A percentile compares a stretch with the other conserved stretches of the same genome.
Conservation (phyloP, 345 rosid species). For the Populus simonii region DNA sequence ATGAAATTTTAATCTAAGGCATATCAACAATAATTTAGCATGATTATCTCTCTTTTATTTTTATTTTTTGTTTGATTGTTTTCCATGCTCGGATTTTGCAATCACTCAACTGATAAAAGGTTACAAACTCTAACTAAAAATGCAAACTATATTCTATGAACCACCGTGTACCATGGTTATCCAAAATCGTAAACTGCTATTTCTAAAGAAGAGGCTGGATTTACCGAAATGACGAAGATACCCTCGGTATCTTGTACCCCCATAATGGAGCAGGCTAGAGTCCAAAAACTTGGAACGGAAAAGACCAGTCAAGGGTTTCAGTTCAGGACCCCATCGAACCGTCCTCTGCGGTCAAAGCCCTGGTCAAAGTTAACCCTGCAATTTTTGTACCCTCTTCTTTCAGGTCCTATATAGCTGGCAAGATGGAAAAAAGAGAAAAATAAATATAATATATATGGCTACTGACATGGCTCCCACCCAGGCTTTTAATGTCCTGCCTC, state of each 20-base stretch:
- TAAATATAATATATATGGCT: background rate
- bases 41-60: too few species aligned
- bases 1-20: too few species aligned
- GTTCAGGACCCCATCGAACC: slow-evolving; percentile 15
- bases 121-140: too few species aligned
- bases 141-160: background rate
- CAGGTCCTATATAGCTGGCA: slow-evolving; percentile 33
- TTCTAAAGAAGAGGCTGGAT: background rate
- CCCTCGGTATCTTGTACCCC: background rate
- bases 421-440: background rate
- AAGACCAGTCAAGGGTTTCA: slow-evolving; percentile 23
- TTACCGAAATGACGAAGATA: background rate
- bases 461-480: slow-evolving; percentile 13
- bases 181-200: background rate
- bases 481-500: slow-evolving; percentile 11
- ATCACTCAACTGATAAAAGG: too few species aligned
- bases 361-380: slow-evolving; percentile 26
- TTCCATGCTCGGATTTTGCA: too few species aligned
- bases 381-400: slow-evolving; percentile 2
- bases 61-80: too few species aligned
- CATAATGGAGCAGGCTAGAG: slow-evolving; percentile 27
- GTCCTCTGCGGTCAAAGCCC: slow-evolving; percentile 30
- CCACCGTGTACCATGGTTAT: background rate
- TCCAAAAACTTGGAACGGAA: slow-evolving; percentile 34
- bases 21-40: too few species aligned